These are phyloP conservation scores for Nemania sp. DNA, from an alignment of 2,329 filamentous ascomycete species.

Conservation along the genomic window DNA sequence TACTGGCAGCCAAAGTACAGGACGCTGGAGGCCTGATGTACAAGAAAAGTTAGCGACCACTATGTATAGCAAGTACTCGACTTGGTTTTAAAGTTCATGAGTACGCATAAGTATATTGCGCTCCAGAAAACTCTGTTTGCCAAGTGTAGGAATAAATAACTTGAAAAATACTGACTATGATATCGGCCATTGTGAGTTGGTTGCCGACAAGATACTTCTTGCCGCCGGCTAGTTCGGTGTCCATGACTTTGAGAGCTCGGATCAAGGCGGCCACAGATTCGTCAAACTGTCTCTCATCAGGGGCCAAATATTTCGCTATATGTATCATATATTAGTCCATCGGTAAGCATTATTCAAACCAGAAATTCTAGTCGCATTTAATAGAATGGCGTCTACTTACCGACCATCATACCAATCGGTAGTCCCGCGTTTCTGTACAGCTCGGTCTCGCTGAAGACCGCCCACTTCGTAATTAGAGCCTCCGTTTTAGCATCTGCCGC, in stretches of 20 bases:
- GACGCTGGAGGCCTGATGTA: no score
- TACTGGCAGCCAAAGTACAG: conserved; percentile 34
- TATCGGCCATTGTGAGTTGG: conserved; percentile 43
- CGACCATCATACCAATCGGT: conserved; percentile 10
- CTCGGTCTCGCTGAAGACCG: conserved; percentile 46
- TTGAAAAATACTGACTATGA: no score
- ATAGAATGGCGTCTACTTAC: conserved; percentile 9
- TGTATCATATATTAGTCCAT: background rate
- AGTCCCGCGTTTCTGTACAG: conserved; percentile 3
- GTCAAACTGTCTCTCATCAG: conserved; percentile 35
- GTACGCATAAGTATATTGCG: no score
- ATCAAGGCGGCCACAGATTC: conserved; percentile 24
- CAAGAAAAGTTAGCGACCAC: no score
- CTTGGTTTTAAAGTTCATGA: no score
- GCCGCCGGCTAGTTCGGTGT: conserved; percentile 38
- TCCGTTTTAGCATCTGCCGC: conserved; percentile 42
- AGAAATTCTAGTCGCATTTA: no score
- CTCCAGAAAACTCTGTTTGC: no score
- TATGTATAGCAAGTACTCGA: no score
- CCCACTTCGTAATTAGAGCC: conserved; percentile 51
- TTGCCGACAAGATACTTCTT: conserved; percentile 45
- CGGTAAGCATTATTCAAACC: background rate
- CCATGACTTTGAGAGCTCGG: conserved; percentile 39
- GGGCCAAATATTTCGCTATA: conserved; percentile 34
- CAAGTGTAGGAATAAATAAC: no score